These are phyloP conservation scores for Sporothrix brasiliensis DNA, from an alignment of 2,329 filamentous ascomycete genomes.

Conservation along the genomic window DNA sequence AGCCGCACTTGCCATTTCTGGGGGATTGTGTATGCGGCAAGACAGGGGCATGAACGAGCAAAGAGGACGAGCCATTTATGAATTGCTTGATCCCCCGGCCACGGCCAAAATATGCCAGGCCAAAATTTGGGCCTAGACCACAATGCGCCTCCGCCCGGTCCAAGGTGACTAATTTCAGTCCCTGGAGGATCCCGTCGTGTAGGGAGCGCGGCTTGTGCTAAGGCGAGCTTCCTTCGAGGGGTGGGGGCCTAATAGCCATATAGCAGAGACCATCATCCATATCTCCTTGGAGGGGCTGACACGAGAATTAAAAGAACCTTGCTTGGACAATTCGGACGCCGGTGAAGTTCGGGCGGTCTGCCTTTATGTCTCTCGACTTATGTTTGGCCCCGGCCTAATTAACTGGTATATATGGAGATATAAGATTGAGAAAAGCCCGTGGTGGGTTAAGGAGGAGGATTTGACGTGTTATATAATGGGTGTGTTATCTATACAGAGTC, in stretches of 20 bases:
- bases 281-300: not conserved
- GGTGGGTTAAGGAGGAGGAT: too few relatives aligned
- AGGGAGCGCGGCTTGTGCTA: not conserved
- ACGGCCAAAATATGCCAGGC: conserved; percentile 7
- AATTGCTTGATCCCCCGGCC: conserved; percentile 12
- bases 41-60: not conserved
- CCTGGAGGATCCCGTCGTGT: not conserved
- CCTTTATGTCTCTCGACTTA: not conserved
- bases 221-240: not conserved
- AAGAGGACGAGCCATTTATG: conserved; percentile 7
- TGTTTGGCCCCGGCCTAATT: not conserved
- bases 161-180: not conserved
- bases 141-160: conserved; percentile 4
- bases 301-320: conserved; percentile 1
- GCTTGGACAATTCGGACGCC: conserved; percentile 9
- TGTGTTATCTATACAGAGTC: too few relatives aligned
- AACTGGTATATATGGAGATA: too few relatives aligned
- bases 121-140: conserved; percentile 5
- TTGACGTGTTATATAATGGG: too few relatives aligned
- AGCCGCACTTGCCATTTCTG: conserved; percentile 7
- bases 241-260: not conserved
- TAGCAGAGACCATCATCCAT: not conserved
- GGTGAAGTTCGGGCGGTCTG: conserved; percentile 1
- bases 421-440: too few relatives aligned
- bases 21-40: not conserved